A percentile compares a stretch with the other conserved stretches of the same genome.
Evolutionary conservation across 2,329 filamentous ascomycete genomes (phyloP).

Genomic region (Pseudogymnoascus sp.): DNA sequence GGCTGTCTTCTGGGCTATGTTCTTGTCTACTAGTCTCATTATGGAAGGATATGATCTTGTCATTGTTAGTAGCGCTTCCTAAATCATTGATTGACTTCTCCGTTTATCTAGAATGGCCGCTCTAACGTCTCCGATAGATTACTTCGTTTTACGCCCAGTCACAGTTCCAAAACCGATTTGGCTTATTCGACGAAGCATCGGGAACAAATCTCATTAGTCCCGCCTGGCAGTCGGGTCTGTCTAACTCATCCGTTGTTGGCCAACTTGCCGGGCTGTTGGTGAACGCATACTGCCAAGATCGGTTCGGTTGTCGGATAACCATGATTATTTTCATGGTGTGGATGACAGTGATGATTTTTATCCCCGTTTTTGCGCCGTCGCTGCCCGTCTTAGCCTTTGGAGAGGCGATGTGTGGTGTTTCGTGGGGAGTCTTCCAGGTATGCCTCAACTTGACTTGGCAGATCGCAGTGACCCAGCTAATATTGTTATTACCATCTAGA

Average conservation of each 20-base stretch:
- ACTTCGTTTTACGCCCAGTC: constrained; percentile 15
- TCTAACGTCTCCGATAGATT: constrained; percentile 10
- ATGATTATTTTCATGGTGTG: constrained; percentile 21
- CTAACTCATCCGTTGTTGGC: constrained; percentile 20
- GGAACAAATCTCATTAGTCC: not conserved
- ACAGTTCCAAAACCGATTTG: constrained; percentile 12
- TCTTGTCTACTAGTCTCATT: constrained; percentile 13
- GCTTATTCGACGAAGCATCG: constrained; percentile 4
- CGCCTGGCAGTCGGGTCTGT: constrained; percentile 10
- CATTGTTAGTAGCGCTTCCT: constrained; percentile 6
- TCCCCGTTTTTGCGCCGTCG: constrained; percentile 11
- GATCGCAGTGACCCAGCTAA: not conserved
- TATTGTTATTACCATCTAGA: constrained; percentile 3
- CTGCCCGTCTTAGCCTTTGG: constrained; percentile 11
- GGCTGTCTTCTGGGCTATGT: constrained; percentile 15
- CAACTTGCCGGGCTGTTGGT: constrained; percentile 26
- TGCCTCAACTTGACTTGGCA: not conserved
- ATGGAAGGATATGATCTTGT: constrained; percentile 13
- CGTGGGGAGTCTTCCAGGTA: constrained; percentile 19
- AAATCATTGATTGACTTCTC: not conserved
- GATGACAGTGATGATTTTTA: constrained; percentile 13
- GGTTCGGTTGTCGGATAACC: constrained; percentile 26
- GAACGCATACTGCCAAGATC: constrained; percentile 26
- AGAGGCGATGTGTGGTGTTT: constrained; percentile 15
- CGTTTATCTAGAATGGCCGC: not conserved